Conservation (phyloP, 805 yeast genomes). For the Kockiozyma suomiensis region DNA sequence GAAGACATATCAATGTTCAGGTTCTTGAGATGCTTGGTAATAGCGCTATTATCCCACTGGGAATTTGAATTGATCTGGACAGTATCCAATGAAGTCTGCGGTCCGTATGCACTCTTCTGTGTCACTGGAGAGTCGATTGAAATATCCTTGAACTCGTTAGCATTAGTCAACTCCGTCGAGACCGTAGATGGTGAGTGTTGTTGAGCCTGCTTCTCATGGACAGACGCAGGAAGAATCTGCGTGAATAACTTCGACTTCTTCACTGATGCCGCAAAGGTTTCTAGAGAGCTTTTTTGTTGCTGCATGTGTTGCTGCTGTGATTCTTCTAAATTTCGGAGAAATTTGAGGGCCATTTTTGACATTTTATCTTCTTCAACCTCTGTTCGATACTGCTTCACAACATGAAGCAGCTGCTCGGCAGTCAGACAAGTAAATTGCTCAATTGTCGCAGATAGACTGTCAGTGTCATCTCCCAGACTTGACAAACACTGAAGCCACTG, state of each 20-base stretch:
- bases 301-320: conserved; percentile 11
- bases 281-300: background rate
- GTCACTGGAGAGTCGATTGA: background rate
- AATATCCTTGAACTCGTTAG: conserved; percentile 9
- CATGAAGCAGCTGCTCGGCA: conserved; percentile 68
- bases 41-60: too few relatives aligned
- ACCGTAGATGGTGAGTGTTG: conserved; percentile 10
- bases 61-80: too few relatives aligned
- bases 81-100: too few relatives aligned
- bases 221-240: conserved; percentile 23
- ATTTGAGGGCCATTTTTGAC: conserved; percentile 54
- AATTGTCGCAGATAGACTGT: conserved; percentile 46
- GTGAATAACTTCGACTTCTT: conserved; percentile 18
- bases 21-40: background rate
- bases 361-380: conserved; percentile 79
- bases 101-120: background rate
- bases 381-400: conserved; percentile 74
- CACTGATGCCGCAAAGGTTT: conserved; percentile 8
- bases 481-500: conserved; percentile 92
- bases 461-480: conserved; percentile 57
- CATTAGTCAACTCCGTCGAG: background rate
- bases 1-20: background rate
- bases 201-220: background rate
- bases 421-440: conserved; percentile 68
- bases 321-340: conserved; percentile 44